Evolutionary conservation across 257 asterid genomes (phyloP), one percentile per base, ranked within the genome.

Genomic region (Solanum corneliomulleri): DNA sequence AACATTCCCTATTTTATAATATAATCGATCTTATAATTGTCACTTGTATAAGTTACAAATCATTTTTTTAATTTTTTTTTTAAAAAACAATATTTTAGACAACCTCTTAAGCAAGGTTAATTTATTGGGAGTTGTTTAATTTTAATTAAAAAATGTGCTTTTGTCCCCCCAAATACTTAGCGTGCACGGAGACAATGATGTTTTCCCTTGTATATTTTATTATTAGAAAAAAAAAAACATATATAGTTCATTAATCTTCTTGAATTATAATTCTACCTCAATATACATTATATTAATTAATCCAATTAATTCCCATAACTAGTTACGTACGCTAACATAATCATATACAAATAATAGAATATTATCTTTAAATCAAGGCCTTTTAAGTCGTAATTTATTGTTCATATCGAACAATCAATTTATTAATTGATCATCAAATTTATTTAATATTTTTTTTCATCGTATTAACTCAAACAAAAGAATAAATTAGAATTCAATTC

Each of bases 141-240:
- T 39, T 64, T n/a, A 84, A 60, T n/a, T 2, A 16, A 42, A 37
- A 84, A 20, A 39, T 16, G 64, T 5, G n/a, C 74, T 18, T 66
- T 39, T 77, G 39, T 64, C 29, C 23, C 23, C 52, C 49, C 37
- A 20, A 25, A 75, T 86, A 78, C 91, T 90, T 91, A 86, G 82
- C 91, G 91, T 91, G 91, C 91, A 89, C 89, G 92, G 90, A 85
- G 89, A 89, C 52, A 6, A 21, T 87, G 78, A 88, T 75, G 88
- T 85, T 88, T 85, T 87, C 66, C 70, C 81, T 83, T 62, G 3
- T 41, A n/a, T 3, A 45, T 41, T 35, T 66, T 84, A 84, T 41
- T 64, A 56, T 10, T 66, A 9, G 27, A 41, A 66, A 35, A 41
- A 66, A 66, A 84, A 84, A 84, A 18, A 42, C 8, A 62, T 20